Evolutionary conservation across 805 yeast genomes (phyloP).

Genomic region (Candida tammaniensis): DNA sequence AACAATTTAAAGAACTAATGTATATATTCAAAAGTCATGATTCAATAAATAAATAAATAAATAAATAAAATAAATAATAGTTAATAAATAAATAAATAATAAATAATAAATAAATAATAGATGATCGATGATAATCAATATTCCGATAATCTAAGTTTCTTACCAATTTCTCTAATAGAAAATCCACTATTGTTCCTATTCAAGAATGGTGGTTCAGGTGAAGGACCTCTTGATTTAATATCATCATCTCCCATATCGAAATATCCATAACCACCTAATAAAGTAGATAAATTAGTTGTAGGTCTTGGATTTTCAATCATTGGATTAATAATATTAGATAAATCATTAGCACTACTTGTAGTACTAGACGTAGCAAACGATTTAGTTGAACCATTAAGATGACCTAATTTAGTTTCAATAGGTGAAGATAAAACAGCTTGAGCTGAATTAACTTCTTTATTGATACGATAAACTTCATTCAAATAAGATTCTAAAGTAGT

Average conservation of each 20-base stretch:
- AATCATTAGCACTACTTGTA: slow-evolving; percentile 1
- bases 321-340: slow-evolving; percentile 3
- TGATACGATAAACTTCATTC: slow-evolving; percentile 40
- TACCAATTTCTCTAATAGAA: slow-evolving; percentile 56
- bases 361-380: slow-evolving; percentile 1
- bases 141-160: slow-evolving; percentile 62
- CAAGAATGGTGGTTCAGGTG: slow-evolving; percentile 53
- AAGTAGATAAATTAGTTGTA: slow-evolving; percentile 27
- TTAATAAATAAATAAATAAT: slow-evolving; percentile 9
- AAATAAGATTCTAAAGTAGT: slow-evolving; percentile 51
- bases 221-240: slow-evolving; percentile 52
- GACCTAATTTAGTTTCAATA: slow-evolving; percentile 24
- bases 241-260: slow-evolving; percentile 57
- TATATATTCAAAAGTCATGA: background rate
- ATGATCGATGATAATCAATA: slow-evolving; percentile 31
- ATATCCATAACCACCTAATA: slow-evolving; percentile 58
- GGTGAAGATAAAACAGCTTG: slow-evolving; percentile 20
- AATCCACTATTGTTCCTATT: slow-evolving; percentile 36
- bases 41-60: slow-evolving; percentile 3
- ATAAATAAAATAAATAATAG: background rate
- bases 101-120: slow-evolving; percentile 5
- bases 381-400: slow-evolving; percentile 15
- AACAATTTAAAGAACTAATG: background rate
- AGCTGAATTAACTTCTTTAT: slow-evolving; percentile 21
- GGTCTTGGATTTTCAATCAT: slow-evolving; percentile 17